Evolutionary conservation across 169 alveolate genomes (phyloP).

Genomic region (Eimeria tenella): DNA sequence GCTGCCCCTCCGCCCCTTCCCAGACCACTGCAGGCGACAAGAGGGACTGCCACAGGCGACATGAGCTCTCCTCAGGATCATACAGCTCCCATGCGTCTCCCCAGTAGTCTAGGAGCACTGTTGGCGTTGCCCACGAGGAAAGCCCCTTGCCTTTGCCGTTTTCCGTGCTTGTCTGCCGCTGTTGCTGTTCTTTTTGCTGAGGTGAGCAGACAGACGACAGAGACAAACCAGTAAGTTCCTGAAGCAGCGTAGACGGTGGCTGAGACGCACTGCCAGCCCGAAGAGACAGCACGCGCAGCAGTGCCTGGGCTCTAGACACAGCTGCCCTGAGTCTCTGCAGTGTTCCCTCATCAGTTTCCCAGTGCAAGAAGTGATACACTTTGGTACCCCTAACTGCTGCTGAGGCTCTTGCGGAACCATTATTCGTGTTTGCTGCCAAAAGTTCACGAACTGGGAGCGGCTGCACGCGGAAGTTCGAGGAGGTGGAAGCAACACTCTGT

Average conservation of each 20-base stretch:
- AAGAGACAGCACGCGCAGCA: constrained; percentile 45
- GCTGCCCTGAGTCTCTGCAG: constrained; percentile 57
- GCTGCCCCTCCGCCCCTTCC: neutral
- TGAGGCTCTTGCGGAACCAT: constrained; percentile 3
- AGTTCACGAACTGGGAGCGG: constrained; percentile 48
- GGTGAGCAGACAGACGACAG: neutral
- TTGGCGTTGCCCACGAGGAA: constrained; percentile 58
- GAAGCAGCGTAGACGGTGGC: constrained; percentile 14
- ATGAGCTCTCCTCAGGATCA: neutral
- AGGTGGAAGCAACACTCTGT: constrained; percentile 5
- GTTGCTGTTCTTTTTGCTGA: neutral
- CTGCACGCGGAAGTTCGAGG: constrained; percentile 12
- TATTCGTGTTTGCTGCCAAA: neutral
- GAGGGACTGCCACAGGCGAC: constrained; percentile 18
- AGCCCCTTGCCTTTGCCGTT: constrained; percentile 49
- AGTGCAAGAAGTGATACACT: constrained; percentile 41
- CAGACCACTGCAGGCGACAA: constrained; percentile 26
- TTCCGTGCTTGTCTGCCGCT: neutral
- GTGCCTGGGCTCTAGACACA: constrained; percentile 33
- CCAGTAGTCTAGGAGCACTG: constrained; percentile 47
- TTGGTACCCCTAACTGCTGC: constrained; percentile 19
- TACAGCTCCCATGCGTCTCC: constrained; percentile 13
- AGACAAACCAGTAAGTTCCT: constrained; percentile 7
- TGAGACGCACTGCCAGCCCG: constrained; percentile 10
- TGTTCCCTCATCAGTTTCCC: constrained; percentile 44